Percentiles rank a stretch among this genome's conserved stretches.
Evolutionary conservation across 2,329 filamentous ascomycete species (phyloP).

Genomic region (Samsoniella hepiali): DNA sequence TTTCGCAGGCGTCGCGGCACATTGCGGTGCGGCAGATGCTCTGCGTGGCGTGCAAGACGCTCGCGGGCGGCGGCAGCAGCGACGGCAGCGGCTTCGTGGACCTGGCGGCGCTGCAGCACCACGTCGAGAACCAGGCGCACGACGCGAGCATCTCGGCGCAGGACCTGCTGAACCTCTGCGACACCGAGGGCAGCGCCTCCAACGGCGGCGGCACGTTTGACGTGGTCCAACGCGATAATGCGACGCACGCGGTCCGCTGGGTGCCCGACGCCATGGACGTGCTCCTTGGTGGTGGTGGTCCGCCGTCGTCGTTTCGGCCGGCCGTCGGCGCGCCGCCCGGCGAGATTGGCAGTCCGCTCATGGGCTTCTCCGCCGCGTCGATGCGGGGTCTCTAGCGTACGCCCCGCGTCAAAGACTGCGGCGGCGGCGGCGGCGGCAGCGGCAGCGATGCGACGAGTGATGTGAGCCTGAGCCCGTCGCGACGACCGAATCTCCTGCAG

Average conservation of each 20-base stretch:
- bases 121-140: conserved; percentile 55
- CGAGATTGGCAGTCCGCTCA: conserved; percentile 66
- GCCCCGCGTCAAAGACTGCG: conserved; percentile 19
- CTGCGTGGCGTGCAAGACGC: conserved; percentile 71
- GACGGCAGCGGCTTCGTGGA: conserved; percentile 65
- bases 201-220: conserved; percentile 92
- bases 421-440: not conserved
- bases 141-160: conserved; percentile 41
- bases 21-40: conserved; percentile 70
- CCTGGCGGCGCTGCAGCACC: conserved; percentile 63
- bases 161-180: conserved; percentile 80
- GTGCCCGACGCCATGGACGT: conserved; percentile 36
- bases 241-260: conserved; percentile 48
- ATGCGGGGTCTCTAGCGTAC: conserved; percentile 35
- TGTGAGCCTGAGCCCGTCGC: conserved; percentile 18
- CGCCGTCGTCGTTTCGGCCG: conserved; percentile 38
- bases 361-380: conserved; percentile 40
- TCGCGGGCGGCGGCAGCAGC: conserved; percentile 37
- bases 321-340: conserved; percentile 58
- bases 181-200: conserved; percentile 79
- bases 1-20: conserved; percentile 56
- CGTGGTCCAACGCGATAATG: conserved; percentile 49
- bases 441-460: not conserved
- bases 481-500: conserved; percentile 22
- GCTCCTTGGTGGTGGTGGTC: conserved; percentile 27